Evolutionary conservation across 768 basidiomycete genomes (phyloP), one percentile per base, ranked within the genome.

Genomic region (Chalciporus pseudorubinellus): DNA sequence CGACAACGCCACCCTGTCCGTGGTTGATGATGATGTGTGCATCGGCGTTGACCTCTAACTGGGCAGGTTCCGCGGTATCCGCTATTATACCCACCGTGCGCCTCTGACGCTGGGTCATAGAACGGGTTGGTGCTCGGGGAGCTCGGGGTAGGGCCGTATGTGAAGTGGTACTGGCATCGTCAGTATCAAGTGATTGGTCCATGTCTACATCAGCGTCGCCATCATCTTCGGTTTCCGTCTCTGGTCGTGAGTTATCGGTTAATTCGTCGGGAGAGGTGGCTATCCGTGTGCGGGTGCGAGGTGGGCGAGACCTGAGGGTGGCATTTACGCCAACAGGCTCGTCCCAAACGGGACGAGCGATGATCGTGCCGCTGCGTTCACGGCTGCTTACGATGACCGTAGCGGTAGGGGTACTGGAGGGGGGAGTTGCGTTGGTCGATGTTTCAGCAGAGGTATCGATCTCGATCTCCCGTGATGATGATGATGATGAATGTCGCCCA

Each of bases 151-250:
- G 60, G n/a, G 70, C 63, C 59, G 34, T 55, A 62, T 53, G 72
- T 48, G 28, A 48, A 38, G 64, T 52, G 48, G 49, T 49, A 46
- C 39, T 59, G 48, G 61, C 60, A 40, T 73, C 68, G 50, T 70
- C 70, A 18, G 65, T 62, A 46, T 72, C 70, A 42, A 65, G 62
- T 59, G 70, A 51, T 50, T 59, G 68, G 45, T 78, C 80, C 72
- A 81, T 79, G 46, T 80, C 81, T 2, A 74, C 77, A 46, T 89
- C 67, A 10, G 29, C 58, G n/a, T 68, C 87, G 21, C 76, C 84
- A 41, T 88, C 87, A 44, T 87, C 87, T 64, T 94, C 89, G 0
- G 87, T 85, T 69, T 91, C 89, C 0, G 87, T 85, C 51, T 87
- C 85, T 0, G 84, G 76, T 12, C 85, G 73, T 0, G 83, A 83